A percentile compares a stretch with the other conserved stretches of the same genome.
Conservation (phyloP, 805 yeast species). For the Saturnispora quitensis region DNA sequence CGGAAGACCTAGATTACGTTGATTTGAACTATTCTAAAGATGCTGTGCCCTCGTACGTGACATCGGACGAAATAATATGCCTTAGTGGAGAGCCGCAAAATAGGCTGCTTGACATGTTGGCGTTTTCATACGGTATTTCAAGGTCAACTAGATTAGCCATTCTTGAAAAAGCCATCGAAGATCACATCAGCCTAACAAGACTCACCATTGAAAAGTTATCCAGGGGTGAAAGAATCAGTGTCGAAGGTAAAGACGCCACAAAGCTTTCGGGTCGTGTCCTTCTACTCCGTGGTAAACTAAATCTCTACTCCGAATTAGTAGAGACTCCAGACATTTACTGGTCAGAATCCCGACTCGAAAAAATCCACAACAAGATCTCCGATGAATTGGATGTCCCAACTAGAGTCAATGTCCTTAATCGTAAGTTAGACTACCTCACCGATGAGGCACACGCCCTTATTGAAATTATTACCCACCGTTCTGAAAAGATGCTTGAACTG, state of each 20-base stretch:
- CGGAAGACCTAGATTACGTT: slow-evolving; percentile 81
- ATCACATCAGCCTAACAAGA: slow-evolving; percentile 54
- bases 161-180: slow-evolving; percentile 63
- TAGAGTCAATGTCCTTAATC: slow-evolving; percentile 68
- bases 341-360: slow-evolving; percentile 82
- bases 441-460: slow-evolving; percentile 78
- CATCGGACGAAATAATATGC: slow-evolving; percentile 49
- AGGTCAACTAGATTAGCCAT: slow-evolving; percentile 81
- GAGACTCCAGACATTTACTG: slow-evolving; percentile 92
- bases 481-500: slow-evolving; percentile 76
- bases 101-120: slow-evolving; percentile 66
- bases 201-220: slow-evolving; percentile 58
- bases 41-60: slow-evolving; percentile 25
- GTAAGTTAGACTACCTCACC: slow-evolving; percentile 82
- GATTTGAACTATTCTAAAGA: slow-evolving; percentile 8
- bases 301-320: slow-evolving; percentile 76
- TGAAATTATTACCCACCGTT: slow-evolving; percentile 65
- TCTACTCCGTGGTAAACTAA: slow-evolving; percentile 70
- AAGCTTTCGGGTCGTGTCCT: slow-evolving; percentile 66
- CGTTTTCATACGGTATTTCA: slow-evolving; percentile 81
- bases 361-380: slow-evolving; percentile 63
- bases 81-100: slow-evolving; percentile 46
- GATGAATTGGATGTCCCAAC: slow-evolving; percentile 66
- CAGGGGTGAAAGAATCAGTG: slow-evolving; percentile 43
- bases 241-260: slow-evolving; percentile 54